Evolutionary conservation across 2,329 filamentous ascomycete species (phyloP).

Genomic region (Pseudogymnoascus sp.): DNA sequence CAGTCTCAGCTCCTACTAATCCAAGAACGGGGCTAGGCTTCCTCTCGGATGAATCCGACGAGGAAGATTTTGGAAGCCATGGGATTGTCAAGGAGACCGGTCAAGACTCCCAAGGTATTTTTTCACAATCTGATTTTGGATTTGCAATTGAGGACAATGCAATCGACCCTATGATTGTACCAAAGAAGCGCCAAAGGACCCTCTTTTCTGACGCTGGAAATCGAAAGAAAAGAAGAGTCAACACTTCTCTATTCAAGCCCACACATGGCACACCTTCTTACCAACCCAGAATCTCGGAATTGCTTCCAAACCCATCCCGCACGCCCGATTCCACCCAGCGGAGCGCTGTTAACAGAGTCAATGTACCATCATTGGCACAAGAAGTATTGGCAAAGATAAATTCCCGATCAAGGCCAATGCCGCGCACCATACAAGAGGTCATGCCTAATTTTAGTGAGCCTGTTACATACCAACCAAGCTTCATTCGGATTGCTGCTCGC

Average conservation of each 20-base stretch:
- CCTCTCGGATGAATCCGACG: constrained; percentile 24
- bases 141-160: constrained; percentile 27
- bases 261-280: constrained; percentile 6
- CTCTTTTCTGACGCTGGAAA: not conserved
- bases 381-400: not conserved
- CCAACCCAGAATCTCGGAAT: constrained; percentile 26
- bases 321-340: not conserved
- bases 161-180: constrained; percentile 30
- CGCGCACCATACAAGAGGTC: constrained; percentile 6
- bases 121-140: constrained; percentile 18
- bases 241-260: constrained; percentile 11
- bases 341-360: not conserved
- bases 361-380: not conserved
- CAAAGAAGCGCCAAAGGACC: constrained; percentile 20
- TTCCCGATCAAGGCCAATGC: not conserved
- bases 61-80: constrained; percentile 14
- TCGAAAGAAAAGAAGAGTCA: constrained; percentile 19
- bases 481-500: constrained; percentile 55
- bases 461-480: constrained; percentile 37
- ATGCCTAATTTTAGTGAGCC: constrained; percentile 8
- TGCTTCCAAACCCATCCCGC: constrained; percentile 15
- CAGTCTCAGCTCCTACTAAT: not conserved
- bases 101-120: constrained; percentile 15
- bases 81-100: constrained; percentile 15
- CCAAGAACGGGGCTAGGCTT: constrained; percentile 13